Evolutionary conservation across 2,329 filamentous ascomycete genomes (phyloP), one percentile per base, ranked within the genome.

Genomic region (Epichloe amarillans): DNA sequence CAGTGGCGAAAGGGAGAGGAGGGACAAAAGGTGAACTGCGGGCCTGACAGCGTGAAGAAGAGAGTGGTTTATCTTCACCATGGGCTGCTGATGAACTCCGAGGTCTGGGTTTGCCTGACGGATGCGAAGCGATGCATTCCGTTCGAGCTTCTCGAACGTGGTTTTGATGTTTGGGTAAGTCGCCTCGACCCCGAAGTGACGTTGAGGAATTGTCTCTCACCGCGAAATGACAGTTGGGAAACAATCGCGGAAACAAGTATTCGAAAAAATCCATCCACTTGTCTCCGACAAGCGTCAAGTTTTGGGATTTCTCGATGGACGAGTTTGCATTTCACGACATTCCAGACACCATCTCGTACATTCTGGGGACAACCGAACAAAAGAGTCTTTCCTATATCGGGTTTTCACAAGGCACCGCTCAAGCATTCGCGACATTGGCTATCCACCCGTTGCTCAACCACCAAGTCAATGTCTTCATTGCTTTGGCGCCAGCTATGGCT

Each of bases 221-320:
- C 5, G 6, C n/a, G 5, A 15, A 17, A 21, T 10, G 5, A 8
- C 42, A 86, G 87, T 75, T 98, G 55, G 93, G 93, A 47, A 98
- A 98, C 67, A 98, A 98, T 62, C 83, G 93, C 37, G 93, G 93
- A 47, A 98, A 98, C 76, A 98, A 98, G 65, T 98, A 98, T 70
- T 95, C 89, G 44, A 98, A 97, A 68, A 68, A 98, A 98, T 90
- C 83, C 2, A 80, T 90, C 48, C 77, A 83, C 53, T 73, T 75
- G 55, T 84, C 88, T 0, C 90, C 93, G 0, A 84, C 80, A 0
- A 84, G 86, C 2, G 71, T 76, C 38, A 75, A 80, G 14, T 98
- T 98, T 66, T 98, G 93, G 93, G 84, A 96, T 66, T 98, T 98
- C 64, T 95, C 88, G 48, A 97, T 98, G 63, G 93, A 98, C 64